Base-by-base conservation (phyloP, 768 basidiomycete genomes). In the Clavulina sp. region DNA sequence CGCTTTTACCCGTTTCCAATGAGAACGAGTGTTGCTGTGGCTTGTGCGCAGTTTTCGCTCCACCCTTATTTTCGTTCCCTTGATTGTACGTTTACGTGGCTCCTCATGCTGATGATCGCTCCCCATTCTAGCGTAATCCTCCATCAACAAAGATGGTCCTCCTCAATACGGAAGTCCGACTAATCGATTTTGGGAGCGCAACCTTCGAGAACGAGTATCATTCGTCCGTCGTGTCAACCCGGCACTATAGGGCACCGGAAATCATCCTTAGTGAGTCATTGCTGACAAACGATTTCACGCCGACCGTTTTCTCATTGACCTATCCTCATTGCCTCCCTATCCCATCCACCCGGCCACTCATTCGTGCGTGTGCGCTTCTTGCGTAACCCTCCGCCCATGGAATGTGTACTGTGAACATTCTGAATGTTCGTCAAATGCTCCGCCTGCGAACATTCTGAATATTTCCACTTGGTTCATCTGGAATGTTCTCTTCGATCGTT, bases 151-250 rank as follows among this genome's bases (percentile, higher is more conserved):
- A 88, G 64, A 75, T 80, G 54, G 76, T 95, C 55, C 70, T 99
- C 53, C 72, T 77, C 51, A 83, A 81, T 40, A 93, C 89, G 3
- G 86, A 89, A 47, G 96, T 99, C 57, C 85, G 84, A 36, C 72
- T 99, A 40, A 99, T 97, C 63, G 95, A 99, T 66, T 99, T 99
- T 65, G 95, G 95, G 51, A 93, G 88, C 36, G 95, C 95, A 2
- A 99, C 95, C 2, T 97, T 97, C 59, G 86, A 96, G 61, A 77
- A 85, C 60, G 95, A 99, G 65, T 97, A 97, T 64, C 95, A 99
- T 64, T 96, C 93, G 1, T 88, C 85, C 2, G 95, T 99, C 24
- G 95, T 99, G 50, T 93, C 84, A 32, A 99, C 95, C 9, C 79
- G 95, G 50, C 95, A 99, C 68, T 99, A 99, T 61, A 84, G 95